Conservation (phyloP, 768 basidiomycete species). For the Agaricus sinodeliciosus region DNA sequence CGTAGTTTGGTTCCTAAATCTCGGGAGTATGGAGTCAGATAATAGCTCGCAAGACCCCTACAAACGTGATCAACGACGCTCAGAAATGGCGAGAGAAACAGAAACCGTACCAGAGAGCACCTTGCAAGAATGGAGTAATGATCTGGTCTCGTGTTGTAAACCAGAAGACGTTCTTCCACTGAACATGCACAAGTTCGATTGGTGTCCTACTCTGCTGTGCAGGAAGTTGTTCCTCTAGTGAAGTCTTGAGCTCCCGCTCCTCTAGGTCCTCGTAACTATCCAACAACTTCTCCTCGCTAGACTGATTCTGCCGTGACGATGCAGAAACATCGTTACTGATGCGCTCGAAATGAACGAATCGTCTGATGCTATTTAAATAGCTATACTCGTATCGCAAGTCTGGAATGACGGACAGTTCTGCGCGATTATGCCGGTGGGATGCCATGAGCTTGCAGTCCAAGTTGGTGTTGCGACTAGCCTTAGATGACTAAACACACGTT, state of each 20-base stretch:
- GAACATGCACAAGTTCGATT: slow-evolving; percentile 32
- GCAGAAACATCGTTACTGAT: too few relatives aligned
- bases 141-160: slow-evolving; percentile 65
- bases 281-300: slow-evolving; percentile 13
- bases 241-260: slow-evolving; percentile 17
- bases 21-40: slow-evolving; percentile 32
- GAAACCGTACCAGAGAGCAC: slow-evolving; percentile 51
- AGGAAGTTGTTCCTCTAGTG: slow-evolving; percentile 4
- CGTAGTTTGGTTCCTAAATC: slow-evolving; percentile 30
- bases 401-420: slow-evolving; percentile 49
- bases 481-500: too few relatives aligned
- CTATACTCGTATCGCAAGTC: slow-evolving; percentile 74
- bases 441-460: not conserved
- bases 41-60: slow-evolving; percentile 42
- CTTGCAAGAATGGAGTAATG: slow-evolving; percentile 61
- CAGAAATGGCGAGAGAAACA: not conserved
- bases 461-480: too few relatives aligned
- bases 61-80: not conserved
- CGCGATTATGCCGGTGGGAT: not conserved
- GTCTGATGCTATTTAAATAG: slow-evolving; percentile 51
- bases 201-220: slow-evolving; percentile 1
- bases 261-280: slow-evolving; percentile 25
- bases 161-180: slow-evolving; percentile 57
- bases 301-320: slow-evolving; percentile 5
- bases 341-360: slow-evolving; percentile 24